Evolutionary conservation across 225 moss, liverwort and hornwort species (phyloP), one percentile per base, ranked within the genome.

Genomic region (Polytrichum commune): DNA sequence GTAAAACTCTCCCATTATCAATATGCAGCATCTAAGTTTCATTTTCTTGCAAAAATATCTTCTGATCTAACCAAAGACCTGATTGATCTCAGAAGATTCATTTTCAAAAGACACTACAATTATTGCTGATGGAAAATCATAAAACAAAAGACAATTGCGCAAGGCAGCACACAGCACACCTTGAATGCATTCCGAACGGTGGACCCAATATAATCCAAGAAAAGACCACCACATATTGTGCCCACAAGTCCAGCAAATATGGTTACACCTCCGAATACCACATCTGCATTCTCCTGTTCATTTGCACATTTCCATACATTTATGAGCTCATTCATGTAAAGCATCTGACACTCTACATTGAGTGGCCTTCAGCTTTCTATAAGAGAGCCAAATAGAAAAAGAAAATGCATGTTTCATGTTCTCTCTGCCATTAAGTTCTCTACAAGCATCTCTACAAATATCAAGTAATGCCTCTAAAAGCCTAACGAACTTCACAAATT

Each of bases 201-300:
- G 57, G 90, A 91, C 22, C 97, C 97, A 29, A 95, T 65, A 27
- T 80, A 80, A 70, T 98, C 97, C 75, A 98, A 79, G 70, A 86
- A 84, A 10, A 88, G 74, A 25, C 97, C 97, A n/a, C 97, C 97
- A 60, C 90, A 88, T 63, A 90, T 62, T 10, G 97, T 98, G 55
- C 97, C 97, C 38, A 93, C 61, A 63, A 98, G 90, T 23, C 97
- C 97, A 55, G 92, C 79, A 38, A 98, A 76, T 68, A 98, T 98
- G 33, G 97, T 98, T 54, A 94, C 86, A 38, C 68, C 92, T 66
- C 97, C 97, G 71, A 98, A 98, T 4, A 98, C 78, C 62, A 85
- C 67, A 76, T 98, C 97, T 53, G 97, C 94, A 78, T 95, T 95
- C 22, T 88, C 69, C 89, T 89, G 77, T 68, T 70, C 74, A 79